Evolutionary conservation across 768 basidiomycete species (phyloP).

Genomic region (Lyophyllum shimeji): DNA sequence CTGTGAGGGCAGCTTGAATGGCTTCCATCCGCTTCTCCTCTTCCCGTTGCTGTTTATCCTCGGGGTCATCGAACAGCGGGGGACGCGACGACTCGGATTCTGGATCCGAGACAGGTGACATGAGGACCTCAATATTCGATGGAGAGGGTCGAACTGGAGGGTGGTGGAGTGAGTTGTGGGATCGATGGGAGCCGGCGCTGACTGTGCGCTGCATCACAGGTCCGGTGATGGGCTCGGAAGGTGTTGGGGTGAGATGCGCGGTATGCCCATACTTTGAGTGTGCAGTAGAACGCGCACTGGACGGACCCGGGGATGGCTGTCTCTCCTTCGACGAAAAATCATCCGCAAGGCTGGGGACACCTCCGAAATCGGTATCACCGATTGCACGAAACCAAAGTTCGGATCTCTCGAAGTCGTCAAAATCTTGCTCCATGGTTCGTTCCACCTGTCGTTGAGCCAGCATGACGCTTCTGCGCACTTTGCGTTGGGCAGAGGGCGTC

Average conservation of each 20-base stretch:
- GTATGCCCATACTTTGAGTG: constrained; percentile 15
- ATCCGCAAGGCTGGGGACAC: not conserved
- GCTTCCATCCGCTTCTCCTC: constrained; percentile 91
- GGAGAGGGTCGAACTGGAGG: constrained; percentile 27
- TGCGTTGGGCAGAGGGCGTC: constrained; percentile 43
- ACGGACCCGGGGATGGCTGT: not conserved
- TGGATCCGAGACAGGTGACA: constrained; percentile 63
- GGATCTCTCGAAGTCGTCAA: constrained; percentile 82
- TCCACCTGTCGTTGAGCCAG: constrained; percentile 85
- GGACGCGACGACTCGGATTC: constrained; percentile 59
- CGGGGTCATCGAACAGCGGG: constrained; percentile 80
- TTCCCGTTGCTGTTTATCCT: constrained; percentile 65
- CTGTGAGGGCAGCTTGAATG: constrained; percentile 92
- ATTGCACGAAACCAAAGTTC: constrained; percentile 93
- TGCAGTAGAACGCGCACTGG: constrained; percentile 6
- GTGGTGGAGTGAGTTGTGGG: constrained; percentile 25
- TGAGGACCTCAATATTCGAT: constrained; percentile 78
- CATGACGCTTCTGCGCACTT: constrained; percentile 77
- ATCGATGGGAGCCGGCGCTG: constrained; percentile 39
- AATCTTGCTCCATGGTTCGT: constrained; percentile 88
- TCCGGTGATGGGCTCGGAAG: constrained; percentile 33
- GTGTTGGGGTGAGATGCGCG: constrained; percentile 9
- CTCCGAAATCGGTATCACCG: constrained; percentile 57
- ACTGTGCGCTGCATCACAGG: constrained; percentile 39
- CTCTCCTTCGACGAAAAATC: constrained; percentile 9